These are phyloP conservation scores for Pisolithus microcarpus DNA, from an alignment of 768 basidiomycete genomes.

Conservation along the genomic window DNA sequence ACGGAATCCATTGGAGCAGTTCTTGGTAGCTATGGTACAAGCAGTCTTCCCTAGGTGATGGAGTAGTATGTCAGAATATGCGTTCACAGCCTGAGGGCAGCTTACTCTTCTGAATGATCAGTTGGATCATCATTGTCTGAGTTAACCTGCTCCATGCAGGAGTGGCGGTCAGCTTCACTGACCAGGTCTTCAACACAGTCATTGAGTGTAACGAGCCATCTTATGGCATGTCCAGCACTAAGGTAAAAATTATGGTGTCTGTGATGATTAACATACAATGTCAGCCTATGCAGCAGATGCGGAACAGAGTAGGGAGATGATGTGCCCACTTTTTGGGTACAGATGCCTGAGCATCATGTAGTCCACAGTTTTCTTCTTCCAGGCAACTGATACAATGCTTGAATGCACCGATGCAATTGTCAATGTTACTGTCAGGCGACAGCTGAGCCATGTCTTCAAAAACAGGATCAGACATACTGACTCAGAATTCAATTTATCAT, in stretches of 20 bases:
- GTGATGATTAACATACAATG: neutral
- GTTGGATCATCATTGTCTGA: neutral
- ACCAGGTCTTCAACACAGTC: conserved; percentile 7
- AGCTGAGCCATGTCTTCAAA: neutral
- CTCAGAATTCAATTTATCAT: neutral
- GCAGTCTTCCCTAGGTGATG: neutral
- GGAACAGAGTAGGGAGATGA: neutral
- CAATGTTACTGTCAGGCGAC: neutral
- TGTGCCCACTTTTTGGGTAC: neutral
- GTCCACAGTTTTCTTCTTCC: neutral
- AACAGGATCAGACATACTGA: neutral
- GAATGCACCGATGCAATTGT: neutral
- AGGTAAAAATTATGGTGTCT: neutral
- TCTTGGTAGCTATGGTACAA: neutral
- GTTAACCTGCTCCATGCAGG: neutral
- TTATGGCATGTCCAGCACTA: neutral
- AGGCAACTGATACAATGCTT: neutral
- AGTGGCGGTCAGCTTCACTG: conserved; percentile 3
- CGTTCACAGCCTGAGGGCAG: neutral
- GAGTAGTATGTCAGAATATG: neutral
- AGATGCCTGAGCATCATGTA: neutral
- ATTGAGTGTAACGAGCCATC: neutral
- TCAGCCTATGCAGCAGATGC: no score
- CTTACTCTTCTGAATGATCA: conserved; percentile 1
- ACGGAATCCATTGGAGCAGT: conserved; percentile 1